Percentiles rank a stretch among this genome's conserved stretches.
These are phyloP conservation scores for Asterophora parasitica DNA, from an alignment of 768 basidiomycete species.

Conservation along the genomic window DNA sequence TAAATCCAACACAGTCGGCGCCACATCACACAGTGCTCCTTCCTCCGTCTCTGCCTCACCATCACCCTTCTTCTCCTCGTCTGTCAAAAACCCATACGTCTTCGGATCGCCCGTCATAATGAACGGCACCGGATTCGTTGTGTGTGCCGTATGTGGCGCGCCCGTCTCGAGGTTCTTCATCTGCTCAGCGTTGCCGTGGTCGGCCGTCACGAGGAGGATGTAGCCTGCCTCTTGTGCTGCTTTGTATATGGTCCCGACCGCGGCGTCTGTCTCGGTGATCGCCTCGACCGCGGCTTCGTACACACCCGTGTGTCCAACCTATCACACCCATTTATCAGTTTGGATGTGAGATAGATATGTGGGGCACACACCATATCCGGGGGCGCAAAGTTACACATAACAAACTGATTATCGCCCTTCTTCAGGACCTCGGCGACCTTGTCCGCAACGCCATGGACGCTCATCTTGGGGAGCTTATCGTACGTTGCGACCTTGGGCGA, in stretches of 20 bases:
- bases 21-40: slow-evolving; percentile 85
- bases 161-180: slow-evolving; percentile 84
- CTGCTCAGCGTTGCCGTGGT: slow-evolving; percentile 95
- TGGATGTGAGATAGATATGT: too few species aligned
- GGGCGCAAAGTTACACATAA: slow-evolving; percentile 98
- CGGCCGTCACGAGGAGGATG: slow-evolving; percentile 82
- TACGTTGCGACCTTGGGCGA: slow-evolving; percentile 95
- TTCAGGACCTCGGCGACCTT: slow-evolving; percentile 87
- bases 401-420: slow-evolving; percentile 69
- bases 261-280: slow-evolving; percentile 82
- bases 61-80: slow-evolving; percentile 40
- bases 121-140: slow-evolving; percentile 87
- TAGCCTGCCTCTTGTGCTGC: slow-evolving; percentile 86
- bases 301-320: slow-evolving; percentile 90
- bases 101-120: slow-evolving; percentile 71
- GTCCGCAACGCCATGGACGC: slow-evolving; percentile 81
- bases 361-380: slow-evolving; percentile 95
- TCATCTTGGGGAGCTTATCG: slow-evolving; percentile 89
- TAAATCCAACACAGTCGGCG: slow-evolving; percentile 80
- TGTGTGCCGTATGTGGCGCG: slow-evolving; percentile 88
- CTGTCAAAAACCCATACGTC: slow-evolving; percentile 48
- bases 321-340: too few species aligned
- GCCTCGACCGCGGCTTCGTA: slow-evolving; percentile 90
- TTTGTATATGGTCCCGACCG: slow-evolving; percentile 82
- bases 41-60: slow-evolving; percentile 54